Base-by-base conservation (phyloP, 2,329 filamentous ascomycete genomes). In the Trichophyton schoenleinii region DNA sequence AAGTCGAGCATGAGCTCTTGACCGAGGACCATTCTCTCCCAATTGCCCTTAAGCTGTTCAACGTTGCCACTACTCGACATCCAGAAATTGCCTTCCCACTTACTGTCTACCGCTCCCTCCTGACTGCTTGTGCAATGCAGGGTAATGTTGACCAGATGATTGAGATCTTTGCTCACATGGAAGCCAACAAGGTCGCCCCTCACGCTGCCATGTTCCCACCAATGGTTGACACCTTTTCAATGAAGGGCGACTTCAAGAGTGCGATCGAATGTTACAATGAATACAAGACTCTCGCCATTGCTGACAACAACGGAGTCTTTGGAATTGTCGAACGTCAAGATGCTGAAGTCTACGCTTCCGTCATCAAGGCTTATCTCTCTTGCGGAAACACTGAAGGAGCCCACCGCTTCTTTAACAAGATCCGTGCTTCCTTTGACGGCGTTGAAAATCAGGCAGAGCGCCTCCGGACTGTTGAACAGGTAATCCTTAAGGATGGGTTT, bases 201-300 rank as follows among this genome's bases (percentile, higher is more conserved):
- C 85, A 87, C 62, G 87, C 90, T 4, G 84, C 87, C 53, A 89
- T 92, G 59, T 97, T 96, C 75, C 88, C 91, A 1, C 83, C 87
- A 18, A 96, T 99, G 89, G 96, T 99, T 72, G 86, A 88, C n/a
- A 91, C 91, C 0, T 97, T 96, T 70, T 89, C 89, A 63, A 82
- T 83, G 48, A 83, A 82, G 9, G 88, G 91, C 58, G 91, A 97
- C 71, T 77, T 97, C 52, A 81, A 86, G 68, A 95, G 88, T 67
- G 94, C 91, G 20, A 89, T 97, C 5, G 91, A 96, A 72, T 91
- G 90, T 75, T 99, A 96, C 76, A 92, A 95, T 66, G 89, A 96
- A 74, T 97, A 97, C 80, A 90, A 90, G 70, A 83, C 84, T 53
- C 80, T 96, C 48, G 91, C 92, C n/a, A 84, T 97, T 59, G 85